phyloP scores from a whole-genome alignment of 257 asterid genomes.

The Solanum okadae region DNA sequence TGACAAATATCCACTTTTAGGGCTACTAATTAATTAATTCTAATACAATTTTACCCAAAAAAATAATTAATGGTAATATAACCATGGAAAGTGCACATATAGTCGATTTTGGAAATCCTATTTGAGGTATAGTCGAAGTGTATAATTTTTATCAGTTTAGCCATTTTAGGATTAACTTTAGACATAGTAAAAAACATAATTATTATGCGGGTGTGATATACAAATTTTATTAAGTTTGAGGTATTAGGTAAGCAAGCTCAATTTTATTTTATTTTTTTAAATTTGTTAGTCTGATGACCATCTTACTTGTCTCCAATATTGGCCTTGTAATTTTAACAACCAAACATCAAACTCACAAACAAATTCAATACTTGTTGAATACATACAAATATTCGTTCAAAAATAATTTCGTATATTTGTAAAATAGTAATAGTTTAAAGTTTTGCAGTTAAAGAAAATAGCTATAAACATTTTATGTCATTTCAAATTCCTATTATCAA shows the following conservation, averaged over 20 bases:
- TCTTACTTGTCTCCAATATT: not conserved
- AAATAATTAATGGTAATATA: not conserved
- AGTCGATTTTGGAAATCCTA: not conserved
- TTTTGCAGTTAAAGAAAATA: not conserved
- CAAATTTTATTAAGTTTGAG: not conserved
- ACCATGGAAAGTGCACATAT: not conserved
- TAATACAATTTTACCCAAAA: not conserved
- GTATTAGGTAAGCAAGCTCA: not conserved
- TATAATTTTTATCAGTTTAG: too few species aligned
- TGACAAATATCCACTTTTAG: not conserved
- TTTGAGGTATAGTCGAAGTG: not conserved
- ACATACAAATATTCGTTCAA: not conserved
- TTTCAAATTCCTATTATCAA: not conserved
- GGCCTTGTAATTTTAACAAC: not conserved
- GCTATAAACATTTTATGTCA: not conserved
- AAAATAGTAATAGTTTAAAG: not conserved
- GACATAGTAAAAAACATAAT: too few species aligned
- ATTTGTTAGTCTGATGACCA: not conserved
- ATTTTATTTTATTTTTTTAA: too few species aligned
- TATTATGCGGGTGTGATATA: too few species aligned
- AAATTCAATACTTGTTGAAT: not conserved
- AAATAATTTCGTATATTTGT: not conserved
- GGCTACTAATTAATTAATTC: not conserved
- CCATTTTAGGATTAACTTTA: not conserved
- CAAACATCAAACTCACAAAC: not conserved